Percentiles rank a stretch among this genome's conserved stretches.
Evolutionary conservation across 163 green algal species (phyloP).

Genomic region (Chloromonas sp.): DNA sequence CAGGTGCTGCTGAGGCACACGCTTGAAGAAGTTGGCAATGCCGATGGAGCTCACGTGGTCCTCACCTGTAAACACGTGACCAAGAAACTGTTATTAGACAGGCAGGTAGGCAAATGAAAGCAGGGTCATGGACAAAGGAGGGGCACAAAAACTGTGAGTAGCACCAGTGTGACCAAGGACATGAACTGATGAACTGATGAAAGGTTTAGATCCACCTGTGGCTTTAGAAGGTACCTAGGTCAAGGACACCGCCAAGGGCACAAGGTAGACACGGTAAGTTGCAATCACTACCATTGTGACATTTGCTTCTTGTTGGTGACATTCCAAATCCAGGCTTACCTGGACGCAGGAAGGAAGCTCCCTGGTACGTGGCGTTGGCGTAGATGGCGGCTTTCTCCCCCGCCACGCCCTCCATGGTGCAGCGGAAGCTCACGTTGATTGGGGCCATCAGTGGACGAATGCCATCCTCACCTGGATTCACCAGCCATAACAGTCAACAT

Average conservation of each 20-base stretch:
- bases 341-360: background rate
- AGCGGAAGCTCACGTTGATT: slow-evolving; percentile 9
- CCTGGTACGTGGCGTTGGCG: slow-evolving; percentile 2
- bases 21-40: slow-evolving; percentile 13
- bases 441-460: background rate
- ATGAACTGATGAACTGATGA: too few relatives aligned
- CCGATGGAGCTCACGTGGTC: slow-evolving; percentile 6
- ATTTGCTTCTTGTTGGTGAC: too few relatives aligned
- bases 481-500: too few relatives aligned
- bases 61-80: background rate
- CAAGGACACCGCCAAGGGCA: background rate
- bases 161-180: background rate
- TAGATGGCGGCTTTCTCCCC: background rate
- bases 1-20: background rate
- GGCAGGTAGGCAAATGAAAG: background rate
- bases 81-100: too few relatives aligned
- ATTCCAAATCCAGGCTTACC: background rate
- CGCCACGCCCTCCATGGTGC: background rate
- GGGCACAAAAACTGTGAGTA: background rate
- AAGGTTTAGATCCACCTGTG: background rate
- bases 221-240: background rate
- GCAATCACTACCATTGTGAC: too few relatives aligned
- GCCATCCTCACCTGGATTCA: background rate
- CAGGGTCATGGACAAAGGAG: background rate
- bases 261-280: too few relatives aligned